Percentiles rank a stretch among this genome's conserved stretches.
Conservation (phyloP, 1,139 yeast species). For the Protomyces pachydermus region DNA sequence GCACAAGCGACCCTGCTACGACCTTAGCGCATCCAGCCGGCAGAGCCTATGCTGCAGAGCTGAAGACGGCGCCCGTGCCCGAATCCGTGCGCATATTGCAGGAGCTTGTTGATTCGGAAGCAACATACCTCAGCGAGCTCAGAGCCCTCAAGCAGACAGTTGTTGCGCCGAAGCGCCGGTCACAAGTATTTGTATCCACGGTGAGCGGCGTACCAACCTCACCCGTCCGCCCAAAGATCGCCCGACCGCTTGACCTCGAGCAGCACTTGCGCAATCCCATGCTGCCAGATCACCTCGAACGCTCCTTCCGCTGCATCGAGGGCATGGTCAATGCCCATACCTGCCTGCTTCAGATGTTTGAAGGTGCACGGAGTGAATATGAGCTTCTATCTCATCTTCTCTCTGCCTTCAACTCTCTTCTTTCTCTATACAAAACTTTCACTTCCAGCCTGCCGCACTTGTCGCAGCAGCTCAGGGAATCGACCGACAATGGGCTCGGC, state of each 20-base stretch:
- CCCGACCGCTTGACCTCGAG: neutral
- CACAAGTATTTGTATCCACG: neutral
- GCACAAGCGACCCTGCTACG: neutral
- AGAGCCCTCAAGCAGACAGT: neutral
- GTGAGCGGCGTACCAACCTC: neutral
- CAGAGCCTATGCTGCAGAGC: neutral
- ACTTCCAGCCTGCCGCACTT: conserved; percentile 16
- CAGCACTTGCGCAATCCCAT: conserved; percentile 17
- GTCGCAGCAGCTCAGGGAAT: neutral
- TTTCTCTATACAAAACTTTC: conserved; percentile 8
- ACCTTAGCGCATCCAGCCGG: neutral
- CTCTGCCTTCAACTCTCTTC: conserved; percentile 5
- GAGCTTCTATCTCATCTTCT: conserved; percentile 12
- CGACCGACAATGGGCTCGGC: conserved; percentile 17
- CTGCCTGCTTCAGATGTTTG: conserved; percentile 6
- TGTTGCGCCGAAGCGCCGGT: neutral
- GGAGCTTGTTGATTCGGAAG: neutral
- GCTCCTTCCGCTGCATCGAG: conserved; percentile 17
- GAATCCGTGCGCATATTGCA: neutral
- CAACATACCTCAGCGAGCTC: neutral
- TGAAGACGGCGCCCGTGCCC: neutral
- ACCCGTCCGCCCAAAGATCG: neutral
- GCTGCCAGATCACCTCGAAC: conserved; percentile 21
- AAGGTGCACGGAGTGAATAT: conserved; percentile 1
- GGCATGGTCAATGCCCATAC: conserved; percentile 15